Percentiles rank a stretch among this genome's conserved stretches.
Evolutionary conservation across 257 asterid species (phyloP).

Genomic region (Solanum rostratum): DNA sequence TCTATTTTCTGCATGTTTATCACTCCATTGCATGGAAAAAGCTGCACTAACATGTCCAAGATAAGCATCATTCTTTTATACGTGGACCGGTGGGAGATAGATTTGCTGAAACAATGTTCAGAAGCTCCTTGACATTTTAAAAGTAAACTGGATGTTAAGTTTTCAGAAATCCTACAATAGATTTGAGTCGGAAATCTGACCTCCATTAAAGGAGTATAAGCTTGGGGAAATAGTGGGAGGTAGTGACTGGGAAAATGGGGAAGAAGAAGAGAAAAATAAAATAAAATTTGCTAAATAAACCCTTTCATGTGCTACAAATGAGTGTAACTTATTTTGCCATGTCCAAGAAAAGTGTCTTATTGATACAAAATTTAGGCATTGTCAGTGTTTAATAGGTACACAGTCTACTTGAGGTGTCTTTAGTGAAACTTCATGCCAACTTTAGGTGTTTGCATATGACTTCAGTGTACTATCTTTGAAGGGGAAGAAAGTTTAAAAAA

Average conservation of each 20-base stretch:
- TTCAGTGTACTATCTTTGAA: not conserved
- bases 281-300: not conserved
- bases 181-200: not conserved
- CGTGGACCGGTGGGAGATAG: not conserved
- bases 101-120: not conserved
- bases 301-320: not conserved
- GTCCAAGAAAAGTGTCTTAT: not conserved
- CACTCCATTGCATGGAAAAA: not conserved
- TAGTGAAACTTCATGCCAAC: not conserved
- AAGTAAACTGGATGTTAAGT: not conserved
- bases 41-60: not conserved
- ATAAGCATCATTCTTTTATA: not conserved
- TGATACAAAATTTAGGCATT: not conserved
- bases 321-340: not conserved
- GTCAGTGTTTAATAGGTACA: not conserved
- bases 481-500: not conserved
- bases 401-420: not conserved
- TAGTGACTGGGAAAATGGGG: not conserved
- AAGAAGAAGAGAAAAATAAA: not conserved
- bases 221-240: not conserved
- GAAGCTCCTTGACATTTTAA: not conserved
- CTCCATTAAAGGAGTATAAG: not conserved
- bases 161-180: not conserved
- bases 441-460: not conserved
- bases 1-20: not conserved